These are phyloP conservation scores for Eucalyptus paniculata DNA, from an alignment of 345 rosid genomes.

Conservation along the genomic window DNA sequence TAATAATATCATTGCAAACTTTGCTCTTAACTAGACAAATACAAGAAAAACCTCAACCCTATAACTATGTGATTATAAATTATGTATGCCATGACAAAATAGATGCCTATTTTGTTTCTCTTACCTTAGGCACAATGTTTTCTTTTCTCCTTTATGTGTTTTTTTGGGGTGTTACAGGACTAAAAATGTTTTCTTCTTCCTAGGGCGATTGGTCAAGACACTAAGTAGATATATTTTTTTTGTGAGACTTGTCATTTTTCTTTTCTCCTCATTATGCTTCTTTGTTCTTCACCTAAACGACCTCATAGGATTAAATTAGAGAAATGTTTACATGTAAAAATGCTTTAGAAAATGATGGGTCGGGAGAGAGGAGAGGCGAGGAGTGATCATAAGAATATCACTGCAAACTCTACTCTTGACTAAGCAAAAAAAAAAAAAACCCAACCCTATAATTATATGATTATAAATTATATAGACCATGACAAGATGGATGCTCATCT, in stretches of 20 bases:
- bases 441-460: background rate
- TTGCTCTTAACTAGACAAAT: background rate
- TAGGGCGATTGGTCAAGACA: too few species aligned
- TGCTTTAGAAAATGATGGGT: background rate
- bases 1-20: background rate
- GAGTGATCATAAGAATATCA: too few species aligned
- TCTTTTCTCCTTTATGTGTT: background rate
- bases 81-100: background rate
- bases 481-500: background rate
- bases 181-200: too few species aligned
- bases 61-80: too few species aligned
- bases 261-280: background rate
- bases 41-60: background rate
- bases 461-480: background rate
- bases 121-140: background rate
- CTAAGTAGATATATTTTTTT: background rate
- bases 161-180: background rate
- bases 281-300: background rate
- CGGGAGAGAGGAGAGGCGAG: background rate
- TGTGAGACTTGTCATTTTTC: background rate
- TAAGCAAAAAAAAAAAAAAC: background rate
- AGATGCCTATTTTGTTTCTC: background rate
- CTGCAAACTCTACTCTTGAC: background rate
- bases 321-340: too few species aligned
- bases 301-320: too few species aligned